phyloP scores from a whole-genome alignment of 306 rosid genomes.

The Quercus cerris region DNA sequence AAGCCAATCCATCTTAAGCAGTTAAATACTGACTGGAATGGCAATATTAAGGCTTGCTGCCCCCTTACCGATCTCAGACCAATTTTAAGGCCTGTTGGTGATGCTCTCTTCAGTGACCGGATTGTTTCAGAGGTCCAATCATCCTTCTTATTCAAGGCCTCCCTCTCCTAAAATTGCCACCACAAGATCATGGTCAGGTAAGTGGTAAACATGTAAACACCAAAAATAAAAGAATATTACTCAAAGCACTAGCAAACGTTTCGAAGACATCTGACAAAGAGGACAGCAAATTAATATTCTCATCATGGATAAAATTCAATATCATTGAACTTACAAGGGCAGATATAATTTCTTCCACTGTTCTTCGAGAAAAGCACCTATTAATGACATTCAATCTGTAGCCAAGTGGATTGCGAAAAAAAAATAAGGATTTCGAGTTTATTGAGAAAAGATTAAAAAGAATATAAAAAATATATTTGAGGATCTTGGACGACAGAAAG shows the following conservation, averaged over 20 bases:
- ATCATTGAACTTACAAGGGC: conserved; percentile 64
- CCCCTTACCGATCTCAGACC: conserved; percentile 67
- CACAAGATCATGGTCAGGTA: conserved; percentile 20
- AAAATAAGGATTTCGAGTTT: background rate
- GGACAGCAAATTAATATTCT: background rate
- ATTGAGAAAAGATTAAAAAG: background rate
- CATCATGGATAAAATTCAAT: background rate
- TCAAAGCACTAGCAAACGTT: background rate
- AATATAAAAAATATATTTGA: background rate
- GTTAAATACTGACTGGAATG: background rate
- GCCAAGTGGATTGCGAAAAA: conserved; percentile 7
- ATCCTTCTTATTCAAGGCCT: conserved; percentile 40
- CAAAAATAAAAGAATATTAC: background rate
- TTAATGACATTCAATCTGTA: conserved; percentile 71
- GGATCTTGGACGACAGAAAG: no score
- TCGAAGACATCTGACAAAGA: background rate
- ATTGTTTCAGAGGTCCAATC: conserved; percentile 65
- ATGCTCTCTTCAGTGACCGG: conserved; percentile 66
- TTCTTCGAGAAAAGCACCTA: conserved; percentile 69
- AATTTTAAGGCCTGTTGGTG: conserved; percentile 84
- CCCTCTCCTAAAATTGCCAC: conserved; percentile 53
- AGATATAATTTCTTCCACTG: conserved; percentile 65
- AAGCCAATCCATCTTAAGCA: background rate
- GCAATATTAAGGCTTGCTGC: conserved; percentile 3
- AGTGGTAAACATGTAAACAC: conserved; percentile 9